Evolutionary conservation across 75 land plant species (phyloP), one percentile per base, ranked within the genome.

Genomic region (Chamaecyparis obtusa): DNA sequence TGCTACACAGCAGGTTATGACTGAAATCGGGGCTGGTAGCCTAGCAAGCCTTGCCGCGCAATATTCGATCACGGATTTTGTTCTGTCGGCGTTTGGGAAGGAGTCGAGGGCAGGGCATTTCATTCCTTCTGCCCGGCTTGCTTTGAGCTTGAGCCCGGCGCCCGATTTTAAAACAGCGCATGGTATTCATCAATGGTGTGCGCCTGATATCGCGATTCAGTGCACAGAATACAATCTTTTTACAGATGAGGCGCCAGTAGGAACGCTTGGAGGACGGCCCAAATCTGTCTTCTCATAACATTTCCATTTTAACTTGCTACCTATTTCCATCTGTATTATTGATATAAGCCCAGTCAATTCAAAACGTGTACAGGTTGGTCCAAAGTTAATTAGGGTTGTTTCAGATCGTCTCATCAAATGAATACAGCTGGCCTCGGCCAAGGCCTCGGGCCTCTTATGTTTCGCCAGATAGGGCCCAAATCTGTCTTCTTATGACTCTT

Each of bases 141-240:
- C 85, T 2, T 79, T 90, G 5, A 90, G 87, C 55, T 8, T 39
- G 77, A 87, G 44, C 51, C 91, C 85, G 32, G 41, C 87, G 5
- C 86, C 86, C 3, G 88, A 93, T 54, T 90, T 93, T 35, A 92
- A 89, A 69, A 15, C 86, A n/a, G 93, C 96, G 3, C 96, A 94
- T 90, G 94, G 94, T 0, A 89, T 94, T 83, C 92, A 92, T 57
- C 96, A 94, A 46, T 94, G 96, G 96, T 94, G 94, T 94, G 85
- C 88, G 64, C 89, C 87, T 41, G 92, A 92, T 86, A 21, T 86
- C 24, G 9, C 7, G 8, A 54, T 86, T 14, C 55, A 86, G 10
- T 75, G 21, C 54, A 48, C 36, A 19, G 57, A 83, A 32, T 83
- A 46, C 57, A 48, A 24, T 4, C 6, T 83, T 83, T 8, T 24